Evolutionary conservation across 768 basidiomycete genomes (phyloP).

Genomic region (Tylopilus rubrobrunneus): DNA sequence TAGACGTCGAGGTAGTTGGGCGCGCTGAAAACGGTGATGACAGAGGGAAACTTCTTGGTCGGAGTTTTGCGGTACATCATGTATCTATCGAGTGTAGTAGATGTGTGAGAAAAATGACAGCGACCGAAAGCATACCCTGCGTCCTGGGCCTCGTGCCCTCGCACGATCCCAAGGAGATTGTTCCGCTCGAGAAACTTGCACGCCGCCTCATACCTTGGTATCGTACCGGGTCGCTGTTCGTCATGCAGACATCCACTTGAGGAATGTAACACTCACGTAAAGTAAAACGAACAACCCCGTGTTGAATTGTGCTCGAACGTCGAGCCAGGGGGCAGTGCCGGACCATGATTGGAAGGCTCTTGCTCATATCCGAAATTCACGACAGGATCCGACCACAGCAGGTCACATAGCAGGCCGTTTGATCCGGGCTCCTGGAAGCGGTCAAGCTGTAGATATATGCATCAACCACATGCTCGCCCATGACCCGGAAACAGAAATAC

Average conservation of each 20-base stretch:
- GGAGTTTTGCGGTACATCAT: conserved; percentile 96
- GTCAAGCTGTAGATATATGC: conserved; percentile 57
- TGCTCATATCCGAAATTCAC: conserved; percentile 84
- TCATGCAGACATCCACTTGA: background rate
- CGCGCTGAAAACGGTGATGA: conserved; percentile 97
- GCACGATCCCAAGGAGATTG: conserved; percentile 83
- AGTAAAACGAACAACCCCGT: conserved; percentile 89
- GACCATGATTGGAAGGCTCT: conserved; percentile 45
- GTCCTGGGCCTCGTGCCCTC: conserved; percentile 98
- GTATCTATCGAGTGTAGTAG: conserved; percentile 45
- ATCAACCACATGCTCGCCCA: conserved; percentile 4
- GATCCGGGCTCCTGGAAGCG: conserved; percentile 94
- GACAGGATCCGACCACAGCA: conserved; percentile 95
- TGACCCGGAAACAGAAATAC: background rate
- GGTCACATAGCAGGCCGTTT: conserved; percentile 86
- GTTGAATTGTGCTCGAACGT: conserved; percentile 77
- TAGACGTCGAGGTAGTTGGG: conserved; percentile 98
- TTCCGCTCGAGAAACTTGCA: conserved; percentile 94
- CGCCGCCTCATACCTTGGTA: conserved; percentile 76
- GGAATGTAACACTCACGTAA: conserved; percentile 58
- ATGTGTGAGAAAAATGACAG: background rate
- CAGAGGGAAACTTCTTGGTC: conserved; percentile 92
- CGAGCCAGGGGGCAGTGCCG: conserved; percentile 53
- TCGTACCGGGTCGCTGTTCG: background rate
- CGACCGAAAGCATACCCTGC: conserved; percentile 59